Percentiles rank a stretch among this genome's conserved stretches.
Evolutionary conservation across 2,329 filamentous ascomycete species (phyloP).

Genomic region (Sporothrix euskadiensis): DNA sequence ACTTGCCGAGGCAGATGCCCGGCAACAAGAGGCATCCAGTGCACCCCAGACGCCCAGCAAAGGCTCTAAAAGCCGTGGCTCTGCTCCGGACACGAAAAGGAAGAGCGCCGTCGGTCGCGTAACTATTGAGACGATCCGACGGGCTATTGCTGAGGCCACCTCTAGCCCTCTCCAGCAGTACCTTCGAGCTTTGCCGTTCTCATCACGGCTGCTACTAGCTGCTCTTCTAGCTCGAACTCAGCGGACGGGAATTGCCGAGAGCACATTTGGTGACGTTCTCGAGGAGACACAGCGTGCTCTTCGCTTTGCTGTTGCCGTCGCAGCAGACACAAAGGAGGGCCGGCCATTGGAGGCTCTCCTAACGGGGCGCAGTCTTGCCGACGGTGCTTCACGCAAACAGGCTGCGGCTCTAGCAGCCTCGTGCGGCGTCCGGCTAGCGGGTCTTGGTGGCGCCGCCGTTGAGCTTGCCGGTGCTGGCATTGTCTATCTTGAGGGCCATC

Average conservation of each 20-base stretch:
- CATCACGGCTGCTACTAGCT: constrained; percentile 81
- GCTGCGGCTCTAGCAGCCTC: constrained; percentile 28
- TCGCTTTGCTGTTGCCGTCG: constrained; percentile 55
- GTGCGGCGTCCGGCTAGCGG: constrained; percentile 37
- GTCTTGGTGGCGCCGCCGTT: constrained; percentile 63
- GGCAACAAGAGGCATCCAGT: constrained; percentile 23
- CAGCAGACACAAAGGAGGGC: constrained; percentile 39
- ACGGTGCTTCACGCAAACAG: constrained; percentile 23
- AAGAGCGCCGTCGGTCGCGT: constrained; percentile 60
- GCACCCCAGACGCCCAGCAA: constrained; percentile 41
- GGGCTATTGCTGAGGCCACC: constrained; percentile 92
- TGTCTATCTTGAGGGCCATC: constrained; percentile 76
- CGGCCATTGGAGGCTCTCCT: constrained; percentile 61
- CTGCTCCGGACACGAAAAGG: constrained; percentile 30
- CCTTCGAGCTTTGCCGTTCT: constrained; percentile 76
- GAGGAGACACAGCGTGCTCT: constrained; percentile 78
- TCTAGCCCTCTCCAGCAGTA: constrained; percentile 90
- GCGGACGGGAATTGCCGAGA: constrained; percentile 82
- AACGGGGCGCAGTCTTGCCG: constrained; percentile 18
- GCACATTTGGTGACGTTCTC: constrained; percentile 82
- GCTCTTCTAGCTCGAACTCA: constrained; percentile 77
- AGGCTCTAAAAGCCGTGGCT: constrained; percentile 27
- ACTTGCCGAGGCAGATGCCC: constrained; percentile 74
- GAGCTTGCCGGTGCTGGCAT: constrained; percentile 87
- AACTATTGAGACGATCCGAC: constrained; percentile 89